Evolutionary conservation across 768 basidiomycete genomes (phyloP), one percentile per base, ranked within the genome.

Genomic region (Boletus tylopilopsis): DNA sequence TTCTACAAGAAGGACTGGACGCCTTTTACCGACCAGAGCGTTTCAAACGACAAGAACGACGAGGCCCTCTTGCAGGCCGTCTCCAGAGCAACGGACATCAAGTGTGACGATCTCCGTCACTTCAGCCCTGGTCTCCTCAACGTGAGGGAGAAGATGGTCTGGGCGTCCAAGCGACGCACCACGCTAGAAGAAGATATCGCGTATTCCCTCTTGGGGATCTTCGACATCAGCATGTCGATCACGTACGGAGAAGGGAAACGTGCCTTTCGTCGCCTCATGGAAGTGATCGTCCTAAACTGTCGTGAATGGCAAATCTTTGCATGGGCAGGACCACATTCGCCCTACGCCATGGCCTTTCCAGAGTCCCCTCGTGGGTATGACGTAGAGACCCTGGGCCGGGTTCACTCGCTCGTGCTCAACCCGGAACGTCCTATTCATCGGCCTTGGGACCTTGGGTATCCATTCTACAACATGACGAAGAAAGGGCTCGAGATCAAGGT

Each of bases 231-330:
- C 5, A 43, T 52, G 19, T 41, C 51, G 7, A 50, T 52, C 16
- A 37, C 35, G 3, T 52, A 52, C n/a, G 51, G 51, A 33, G 47
- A 52, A 23, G 51, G 51, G 27, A 52, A 52, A 16, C 47, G 47
- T 10, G 50, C 50, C 10, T 51, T 51, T 42, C 47, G 40, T 32
- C 51, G 41, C 22, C 41, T 52, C 18, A 52, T 52, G 51, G 47
- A 52, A 19, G 40, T 5, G 23, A 38, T 52, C 30, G 34, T 33
- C n/a, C 41, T 50, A n/a, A 41, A 27, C 6, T 52, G 47, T 35
- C 47, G 51, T 5, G 51, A 52, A 38, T 52, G 51, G 48, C 41
- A 52, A 30, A 34, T 43, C 24, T 52, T 52, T 27, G 51, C 51
- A 2, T 52, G 51, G 48, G 42, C 48, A 11, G 48, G 51, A 2